Evolutionary conservation across 2,329 filamentous ascomycete species (phyloP), one percentile per base, ranked within the genome.

Genomic region (Colletotrichum sansevieriae): DNA sequence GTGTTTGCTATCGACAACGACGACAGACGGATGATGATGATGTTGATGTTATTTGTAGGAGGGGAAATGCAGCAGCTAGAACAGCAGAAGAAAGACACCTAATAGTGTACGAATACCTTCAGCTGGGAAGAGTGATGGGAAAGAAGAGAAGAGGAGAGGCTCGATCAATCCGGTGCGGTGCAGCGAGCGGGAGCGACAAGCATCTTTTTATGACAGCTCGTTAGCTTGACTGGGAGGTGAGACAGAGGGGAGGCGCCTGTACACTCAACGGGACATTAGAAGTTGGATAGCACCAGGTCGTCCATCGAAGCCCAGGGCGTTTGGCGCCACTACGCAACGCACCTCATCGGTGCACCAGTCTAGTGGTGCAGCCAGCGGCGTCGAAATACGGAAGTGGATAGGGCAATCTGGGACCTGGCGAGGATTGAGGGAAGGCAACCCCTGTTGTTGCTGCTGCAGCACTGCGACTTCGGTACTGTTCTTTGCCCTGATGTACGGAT

Each of bases 131-230:
- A n/a, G 15, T 29, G 29, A 29, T 29, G 3, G 46, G 54, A 52
- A 37, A 49, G 18, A 13, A 44, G 37, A n/a, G 39, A 44, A 18
- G 20, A 25, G 20, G 43, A 49, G 22, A 49, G 37, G 9, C 41
- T 22, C 13, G 37, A 20, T 20, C 15, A 33, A 15, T 43, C 39
- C 13, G 22, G 18, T 49, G 33, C 39, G 12, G 47, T 39, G 65
- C 46, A 7, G 56, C 35, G 18, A 18, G 54, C 33, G 47, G 44
- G 55, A 55, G 65, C 55, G 54, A 33, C 47, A 54, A 59, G 46
- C 65, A 65, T 65, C 61, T 46, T 68, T 67, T 68, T 68, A 68
- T 68, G 65, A 68, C 61, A 65, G 46, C 52, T 65, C 61, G 59
- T 43, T 43, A 20, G 54, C 33, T 25, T 60, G 25, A 10, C 29